Evolutionary conservation across 176 grass and related monocot genomes (phyloP).

Genomic region (Paspalum vaginatum): DNA sequence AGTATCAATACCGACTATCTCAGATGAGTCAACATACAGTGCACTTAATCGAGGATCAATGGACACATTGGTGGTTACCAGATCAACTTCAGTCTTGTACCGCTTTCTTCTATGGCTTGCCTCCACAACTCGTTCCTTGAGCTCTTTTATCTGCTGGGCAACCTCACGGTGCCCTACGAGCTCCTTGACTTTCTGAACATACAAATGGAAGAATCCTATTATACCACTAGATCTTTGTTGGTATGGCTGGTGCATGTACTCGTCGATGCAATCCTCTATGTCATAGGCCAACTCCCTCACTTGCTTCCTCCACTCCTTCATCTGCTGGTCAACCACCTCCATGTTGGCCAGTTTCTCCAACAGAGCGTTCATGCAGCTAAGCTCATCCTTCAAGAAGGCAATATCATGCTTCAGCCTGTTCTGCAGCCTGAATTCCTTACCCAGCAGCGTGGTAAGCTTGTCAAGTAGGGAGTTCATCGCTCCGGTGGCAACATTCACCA

Average conservation of each 20-base stretch:
- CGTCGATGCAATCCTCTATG: slow-evolving; percentile 34
- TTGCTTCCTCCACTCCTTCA: slow-evolving; percentile 24
- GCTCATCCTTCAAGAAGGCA: background rate
- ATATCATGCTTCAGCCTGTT: background rate
- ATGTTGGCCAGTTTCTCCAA: slow-evolving; percentile 6
- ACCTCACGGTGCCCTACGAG: background rate
- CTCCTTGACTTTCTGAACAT: slow-evolving; percentile 4
- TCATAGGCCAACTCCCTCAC: slow-evolving; percentile 30
- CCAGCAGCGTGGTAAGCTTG: slow-evolving; percentile 12
- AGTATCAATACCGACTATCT: slow-evolving; percentile 18
- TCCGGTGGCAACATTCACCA: slow-evolving; percentile 32
- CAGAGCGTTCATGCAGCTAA: slow-evolving; percentile 25
- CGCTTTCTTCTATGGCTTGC: background rate
- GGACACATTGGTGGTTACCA: background rate
- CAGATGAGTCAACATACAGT: slow-evolving; percentile 17
- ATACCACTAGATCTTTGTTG: background rate
- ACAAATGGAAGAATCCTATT: background rate
- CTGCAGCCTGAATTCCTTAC: slow-evolving; percentile 24
- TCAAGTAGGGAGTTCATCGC: slow-evolving; percentile 26
- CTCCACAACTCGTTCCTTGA: slow-evolving; percentile 22
- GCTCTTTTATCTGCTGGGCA: background rate
- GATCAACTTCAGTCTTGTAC: background rate
- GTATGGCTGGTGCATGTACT: background rate
- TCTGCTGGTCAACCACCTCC: slow-evolving; percentile 34
- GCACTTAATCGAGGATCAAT: slow-evolving; percentile 12